A percentile compares a stretch with the other conserved stretches of the same genome.
phyloP scores from a whole-genome alignment of 2,329 filamentous ascomycete species.

The Curvularia eragrostidis region DNA sequence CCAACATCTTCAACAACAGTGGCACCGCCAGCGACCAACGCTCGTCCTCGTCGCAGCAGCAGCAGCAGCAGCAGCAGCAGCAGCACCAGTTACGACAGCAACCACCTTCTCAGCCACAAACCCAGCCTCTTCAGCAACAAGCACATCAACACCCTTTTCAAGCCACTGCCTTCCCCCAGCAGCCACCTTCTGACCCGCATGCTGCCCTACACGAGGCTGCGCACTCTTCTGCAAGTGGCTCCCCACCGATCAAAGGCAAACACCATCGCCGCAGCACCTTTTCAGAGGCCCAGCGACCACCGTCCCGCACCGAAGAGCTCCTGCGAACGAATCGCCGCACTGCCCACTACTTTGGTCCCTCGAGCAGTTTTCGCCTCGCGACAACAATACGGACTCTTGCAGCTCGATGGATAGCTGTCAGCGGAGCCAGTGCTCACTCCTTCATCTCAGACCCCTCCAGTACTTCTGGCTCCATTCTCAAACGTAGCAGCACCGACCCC shows the following conservation, averaged over 20 bases:
- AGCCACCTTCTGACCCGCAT: constrained; percentile 1
- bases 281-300: constrained; percentile 20
- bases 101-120: neutral
- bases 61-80: constrained; percentile 5
- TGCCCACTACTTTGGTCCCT: constrained; percentile 40
- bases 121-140: constrained; percentile 11
- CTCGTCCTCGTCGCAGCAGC: constrained; percentile 4
- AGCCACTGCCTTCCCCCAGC: constrained; percentile 5
- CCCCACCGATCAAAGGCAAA: constrained; percentile 14
- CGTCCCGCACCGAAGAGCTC: constrained; percentile 23
- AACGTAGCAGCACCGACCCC: constrained; percentile 22
- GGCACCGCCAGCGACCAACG: constrained; percentile 8
- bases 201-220: constrained; percentile 1
- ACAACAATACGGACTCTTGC: constrained; percentile 30
- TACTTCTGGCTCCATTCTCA: constrained; percentile 13
- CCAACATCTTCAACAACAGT: constrained; percentile 33
- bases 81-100: constrained; percentile 1
- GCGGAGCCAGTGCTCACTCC: constrained; percentile 15
- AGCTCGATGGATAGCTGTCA: constrained; percentile 30
- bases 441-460: constrained; percentile 16
- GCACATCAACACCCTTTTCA: constrained; percentile 7
- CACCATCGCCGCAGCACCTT: constrained; percentile 22
- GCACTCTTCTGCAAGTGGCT: constrained; percentile 16
- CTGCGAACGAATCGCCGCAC: constrained; percentile 28
- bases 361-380: constrained; percentile 35